Evolutionary conservation across 1,284 basidiomycete species (phyloP).

Genomic region (Flammula alnicola): DNA sequence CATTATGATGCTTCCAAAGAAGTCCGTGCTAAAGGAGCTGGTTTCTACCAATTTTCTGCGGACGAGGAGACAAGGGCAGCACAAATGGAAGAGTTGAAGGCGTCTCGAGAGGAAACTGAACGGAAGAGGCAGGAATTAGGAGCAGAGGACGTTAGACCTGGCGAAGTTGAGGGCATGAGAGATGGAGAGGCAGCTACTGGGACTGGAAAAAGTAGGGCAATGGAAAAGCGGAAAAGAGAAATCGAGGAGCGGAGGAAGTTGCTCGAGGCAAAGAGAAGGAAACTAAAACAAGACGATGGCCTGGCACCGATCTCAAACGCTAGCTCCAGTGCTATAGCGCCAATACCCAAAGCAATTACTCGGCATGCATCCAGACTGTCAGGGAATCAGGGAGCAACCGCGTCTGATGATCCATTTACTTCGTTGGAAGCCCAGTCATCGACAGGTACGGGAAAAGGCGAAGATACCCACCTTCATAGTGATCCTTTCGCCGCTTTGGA

Average conservation of each 20-base stretch:
- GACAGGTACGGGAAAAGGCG: not conserved
- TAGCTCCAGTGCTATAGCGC: not conserved
- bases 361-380: not conserved
- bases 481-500: constrained; percentile 61
- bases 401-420: constrained; percentile 46
- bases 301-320: not conserved
- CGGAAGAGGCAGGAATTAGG: constrained; percentile 61
- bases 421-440: constrained; percentile 25
- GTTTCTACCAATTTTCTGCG: constrained; percentile 85
- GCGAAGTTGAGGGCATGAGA: constrained; percentile 71
- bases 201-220: constrained; percentile 56
- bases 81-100: constrained; percentile 82
- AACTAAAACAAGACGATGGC: constrained; percentile 41
- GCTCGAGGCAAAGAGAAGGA: constrained; percentile 82
- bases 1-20: constrained; percentile 88
- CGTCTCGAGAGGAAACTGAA: constrained; percentile 74
- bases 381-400: not conserved
- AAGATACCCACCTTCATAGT: constrained; percentile 6
- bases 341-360: not conserved
- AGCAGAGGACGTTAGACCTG: constrained; percentile 61
- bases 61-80: constrained; percentile 76
- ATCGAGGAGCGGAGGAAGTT: constrained; percentile 76
- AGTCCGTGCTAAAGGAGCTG: constrained; percentile 87
- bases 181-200: constrained; percentile 34
- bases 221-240: constrained; percentile 81